Evolutionary conservation across 257 asterid species (phyloP).

Genomic region (Rauvolfia tetraphylla): DNA sequence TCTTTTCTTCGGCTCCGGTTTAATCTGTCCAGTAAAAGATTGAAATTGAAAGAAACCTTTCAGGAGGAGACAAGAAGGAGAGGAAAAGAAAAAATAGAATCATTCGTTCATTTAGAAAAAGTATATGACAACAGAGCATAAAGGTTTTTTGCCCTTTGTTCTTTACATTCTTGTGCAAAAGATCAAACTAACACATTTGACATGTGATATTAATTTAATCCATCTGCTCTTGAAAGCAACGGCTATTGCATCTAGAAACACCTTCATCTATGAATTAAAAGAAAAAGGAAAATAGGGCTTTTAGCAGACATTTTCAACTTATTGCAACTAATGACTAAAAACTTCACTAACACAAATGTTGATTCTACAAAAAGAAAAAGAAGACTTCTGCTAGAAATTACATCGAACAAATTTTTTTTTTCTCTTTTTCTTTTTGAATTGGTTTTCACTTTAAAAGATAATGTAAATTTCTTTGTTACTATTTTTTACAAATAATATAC

Average conservation of each 20-base stretch:
- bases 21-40: too few species aligned
- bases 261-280: too few species aligned
- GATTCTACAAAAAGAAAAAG: background rate
- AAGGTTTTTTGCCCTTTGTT: background rate
- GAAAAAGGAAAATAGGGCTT: too few species aligned
- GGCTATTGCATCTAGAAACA: too few species aligned
- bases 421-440: too few species aligned
- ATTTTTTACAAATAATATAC: too few species aligned
- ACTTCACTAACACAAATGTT: background rate
- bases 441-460: too few species aligned
- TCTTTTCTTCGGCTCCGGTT: background rate
- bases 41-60: background rate
- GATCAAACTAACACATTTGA: background rate
- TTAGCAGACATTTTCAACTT: too few species aligned
- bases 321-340: background rate
- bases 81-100: background rate
- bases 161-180: background rate
- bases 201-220: background rate
- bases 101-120: background rate
- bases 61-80: background rate
- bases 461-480: too few species aligned
- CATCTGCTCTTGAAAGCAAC: background rate
- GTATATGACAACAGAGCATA: background rate
- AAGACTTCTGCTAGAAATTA: background rate
- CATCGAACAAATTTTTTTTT: too few species aligned